Evolutionary conservation across 176 grass and related monocot species (phyloP).

Genomic region (Saccharum spontaneum): DNA sequence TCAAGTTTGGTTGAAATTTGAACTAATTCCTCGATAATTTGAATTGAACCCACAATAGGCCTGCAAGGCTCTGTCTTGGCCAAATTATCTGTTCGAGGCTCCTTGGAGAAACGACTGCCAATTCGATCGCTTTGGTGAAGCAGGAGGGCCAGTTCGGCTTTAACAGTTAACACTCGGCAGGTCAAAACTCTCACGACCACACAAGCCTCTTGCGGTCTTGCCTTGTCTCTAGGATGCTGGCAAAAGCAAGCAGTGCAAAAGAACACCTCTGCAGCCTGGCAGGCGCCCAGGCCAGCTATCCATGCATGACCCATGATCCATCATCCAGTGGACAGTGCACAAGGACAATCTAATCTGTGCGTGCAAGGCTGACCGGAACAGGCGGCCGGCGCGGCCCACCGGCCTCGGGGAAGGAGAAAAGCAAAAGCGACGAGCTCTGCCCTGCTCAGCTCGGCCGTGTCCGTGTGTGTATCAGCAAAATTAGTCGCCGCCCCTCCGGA

Average conservation of each 20-base stretch:
- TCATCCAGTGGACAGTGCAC: not conserved
- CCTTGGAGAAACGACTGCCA: not conserved
- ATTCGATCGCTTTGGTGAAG: not conserved
- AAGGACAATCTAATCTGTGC: conserved; percentile 23
- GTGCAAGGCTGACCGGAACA: conserved; percentile 53
- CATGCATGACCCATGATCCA: not conserved
- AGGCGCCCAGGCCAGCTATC: not conserved
- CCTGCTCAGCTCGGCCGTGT: not conserved
- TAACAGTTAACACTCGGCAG: not conserved
- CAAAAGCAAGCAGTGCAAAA: not conserved
- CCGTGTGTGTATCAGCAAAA: conserved; percentile 15
- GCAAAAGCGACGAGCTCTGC: conserved; percentile 16
- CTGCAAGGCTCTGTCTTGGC: not conserved
- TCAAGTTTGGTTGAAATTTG: not conserved
- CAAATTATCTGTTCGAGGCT: not conserved
- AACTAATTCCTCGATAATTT: not conserved
- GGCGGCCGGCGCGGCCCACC: not conserved
- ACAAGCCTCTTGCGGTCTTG: not conserved
- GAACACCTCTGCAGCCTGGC: not conserved
- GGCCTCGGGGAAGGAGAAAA: conserved; percentile 38
- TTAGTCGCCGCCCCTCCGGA: not conserved
- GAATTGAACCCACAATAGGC: not conserved
- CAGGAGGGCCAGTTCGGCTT: not conserved
- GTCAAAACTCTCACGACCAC: not conserved
- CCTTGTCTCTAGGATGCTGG: not conserved